Conservation (phyloP, 208 protist genomes). For the Trichomonas gallinae region DNA sequence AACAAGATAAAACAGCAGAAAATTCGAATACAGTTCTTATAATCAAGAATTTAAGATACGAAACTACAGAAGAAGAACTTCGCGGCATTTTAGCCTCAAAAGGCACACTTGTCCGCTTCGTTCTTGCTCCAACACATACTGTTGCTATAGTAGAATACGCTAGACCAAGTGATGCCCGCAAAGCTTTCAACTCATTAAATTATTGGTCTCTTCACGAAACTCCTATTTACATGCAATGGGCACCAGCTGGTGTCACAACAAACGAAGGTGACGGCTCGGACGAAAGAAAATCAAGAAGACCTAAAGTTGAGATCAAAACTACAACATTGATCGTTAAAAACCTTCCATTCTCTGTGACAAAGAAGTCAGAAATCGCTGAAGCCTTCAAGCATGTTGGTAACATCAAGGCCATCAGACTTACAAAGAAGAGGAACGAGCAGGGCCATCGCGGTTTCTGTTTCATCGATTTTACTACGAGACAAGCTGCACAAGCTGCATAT, state of each 20-base stretch:
- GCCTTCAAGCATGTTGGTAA: neutral
- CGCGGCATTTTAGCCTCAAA: neutral
- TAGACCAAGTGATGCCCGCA: neutral
- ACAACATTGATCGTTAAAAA: neutral
- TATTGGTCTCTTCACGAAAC: neutral
- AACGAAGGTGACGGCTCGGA: neutral
- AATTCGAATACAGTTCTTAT: neutral
- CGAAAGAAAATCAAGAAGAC: neutral
- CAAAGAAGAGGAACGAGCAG: neutral
- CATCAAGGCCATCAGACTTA: neutral
- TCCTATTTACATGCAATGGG: neutral
- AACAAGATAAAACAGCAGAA: neutral
- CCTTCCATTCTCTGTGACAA: neutral
- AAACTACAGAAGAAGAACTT: neutral
- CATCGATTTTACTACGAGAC: neutral
- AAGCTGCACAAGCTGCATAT: neutral
- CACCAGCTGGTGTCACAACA: neutral
- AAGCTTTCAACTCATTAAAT: neutral
- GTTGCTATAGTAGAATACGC: neutral
- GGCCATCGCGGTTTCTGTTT: neutral
- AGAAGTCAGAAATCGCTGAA: neutral
- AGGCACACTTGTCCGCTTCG: neutral
- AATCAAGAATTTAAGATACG: neutral
- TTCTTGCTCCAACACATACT: neutral
- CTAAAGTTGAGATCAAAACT: neutral